Evolutionary conservation across 2,329 filamentous ascomycete species (phyloP).

Genomic region (Pezicula radicicola): DNA sequence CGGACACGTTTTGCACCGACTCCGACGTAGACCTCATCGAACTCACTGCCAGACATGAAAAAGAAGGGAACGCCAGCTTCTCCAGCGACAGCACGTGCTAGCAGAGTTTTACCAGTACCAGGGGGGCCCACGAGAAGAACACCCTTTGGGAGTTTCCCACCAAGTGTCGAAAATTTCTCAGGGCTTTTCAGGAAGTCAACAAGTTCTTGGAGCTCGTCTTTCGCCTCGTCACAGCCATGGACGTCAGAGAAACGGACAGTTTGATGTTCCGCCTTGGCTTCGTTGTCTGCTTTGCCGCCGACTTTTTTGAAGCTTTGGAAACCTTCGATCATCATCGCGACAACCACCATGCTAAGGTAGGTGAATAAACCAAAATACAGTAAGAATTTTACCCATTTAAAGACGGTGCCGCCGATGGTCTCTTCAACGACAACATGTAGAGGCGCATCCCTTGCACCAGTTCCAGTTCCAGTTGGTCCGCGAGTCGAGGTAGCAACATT

Average conservation of each 20-base stretch:
- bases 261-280: conserved; percentile 91
- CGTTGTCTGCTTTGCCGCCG: conserved; percentile 65
- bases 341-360: conserved; percentile 75
- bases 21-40: conserved; percentile 97
- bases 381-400: conserved; percentile 89
- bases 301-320: conserved; percentile 78
- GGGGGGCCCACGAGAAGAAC: conserved; percentile 92
- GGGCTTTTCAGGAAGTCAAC: conserved; percentile 95
- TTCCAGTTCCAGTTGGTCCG: conserved; percentile 46
- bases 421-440: conserved; percentile 96
- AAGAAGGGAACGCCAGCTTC: conserved; percentile 98
- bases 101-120: conserved; percentile 94
- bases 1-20: conserved; percentile 95
- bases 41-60: conserved; percentile 99
- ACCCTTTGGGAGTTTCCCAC: conserved; percentile 95
- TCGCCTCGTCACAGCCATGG: conserved; percentile 96
- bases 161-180: conserved; percentile 87
- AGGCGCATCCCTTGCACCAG: conserved; percentile 77
- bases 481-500: conserved; percentile 50
- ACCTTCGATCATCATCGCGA: conserved; percentile 81
- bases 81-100: conserved; percentile 92
- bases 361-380: conserved; percentile 73
- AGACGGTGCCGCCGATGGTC: conserved; percentile 72
- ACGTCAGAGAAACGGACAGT: conserved; percentile 90
- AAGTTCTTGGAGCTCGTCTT: conserved; percentile 94